Conservation (phyloP, 176 grass and related monocot species). For the Bromus sterilis region DNA sequence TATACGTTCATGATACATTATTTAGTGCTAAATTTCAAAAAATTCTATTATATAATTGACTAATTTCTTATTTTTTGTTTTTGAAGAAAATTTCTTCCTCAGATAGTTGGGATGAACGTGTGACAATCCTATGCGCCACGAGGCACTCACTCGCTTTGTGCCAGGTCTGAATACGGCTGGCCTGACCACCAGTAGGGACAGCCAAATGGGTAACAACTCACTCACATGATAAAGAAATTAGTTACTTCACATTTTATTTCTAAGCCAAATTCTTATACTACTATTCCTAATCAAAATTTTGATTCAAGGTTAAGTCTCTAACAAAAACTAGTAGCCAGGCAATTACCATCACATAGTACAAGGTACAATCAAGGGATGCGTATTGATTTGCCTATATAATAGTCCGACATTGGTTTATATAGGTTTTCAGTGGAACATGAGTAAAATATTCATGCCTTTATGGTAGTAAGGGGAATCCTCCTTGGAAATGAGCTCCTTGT, state of each 20-base stretch:
- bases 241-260: not conserved
- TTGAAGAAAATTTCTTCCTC: not conserved
- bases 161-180: not conserved
- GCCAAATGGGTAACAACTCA: not conserved
- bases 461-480: too few relatives aligned
- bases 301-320: too few relatives aligned
- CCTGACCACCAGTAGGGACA: not conserved
- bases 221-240: not conserved
- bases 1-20: slow-evolving; percentile 19
- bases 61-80: not conserved
- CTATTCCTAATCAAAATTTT: not conserved
- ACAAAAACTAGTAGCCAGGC: too few relatives aligned
- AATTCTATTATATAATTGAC: slow-evolving; percentile 1
- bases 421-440: too few relatives aligned
- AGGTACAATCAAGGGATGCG: too few relatives aligned
- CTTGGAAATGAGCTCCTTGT: too few relatives aligned
- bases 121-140: not conserved
- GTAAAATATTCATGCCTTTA: too few relatives aligned
- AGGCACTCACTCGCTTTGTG: not conserved
- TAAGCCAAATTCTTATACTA: not conserved
- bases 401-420: too few relatives aligned
- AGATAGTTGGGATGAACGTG: not conserved
- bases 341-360: too few relatives aligned
- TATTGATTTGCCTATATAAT: too few relatives aligned
- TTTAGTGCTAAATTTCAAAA: slow-evolving; percentile 6